A percentile compares a stretch with the other conserved stretches of the same genome.
Evolutionary conservation across 441 rosid genomes (phyloP).

Genomic region (Pelargonium australe): DNA sequence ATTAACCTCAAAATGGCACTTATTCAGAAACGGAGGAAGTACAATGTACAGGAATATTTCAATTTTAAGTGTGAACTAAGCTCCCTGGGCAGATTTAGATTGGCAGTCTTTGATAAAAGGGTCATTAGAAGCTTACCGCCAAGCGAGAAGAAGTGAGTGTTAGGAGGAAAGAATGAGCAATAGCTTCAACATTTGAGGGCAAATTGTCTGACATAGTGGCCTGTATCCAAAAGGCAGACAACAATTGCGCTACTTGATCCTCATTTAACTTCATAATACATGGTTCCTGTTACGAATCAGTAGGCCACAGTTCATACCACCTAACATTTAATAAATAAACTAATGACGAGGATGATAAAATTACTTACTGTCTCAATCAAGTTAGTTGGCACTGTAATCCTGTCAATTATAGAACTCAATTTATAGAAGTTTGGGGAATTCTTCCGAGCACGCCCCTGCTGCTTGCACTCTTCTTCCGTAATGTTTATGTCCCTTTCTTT

Average conservation of each 20-base stretch:
- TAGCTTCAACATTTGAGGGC: conserved; percentile 87
- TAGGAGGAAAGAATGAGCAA: conserved; percentile 72
- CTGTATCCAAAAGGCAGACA: conserved; percentile 93
- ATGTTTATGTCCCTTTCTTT: conserved; percentile 35
- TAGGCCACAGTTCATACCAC: conserved; percentile 1
- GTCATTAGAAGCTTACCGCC: conserved; percentile 33
- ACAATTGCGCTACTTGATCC: conserved; percentile 81
- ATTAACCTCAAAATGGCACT: no score
- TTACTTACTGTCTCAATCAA: conserved; percentile 45
- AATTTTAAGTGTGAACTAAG: not conserved
- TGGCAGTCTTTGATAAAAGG: not conserved
- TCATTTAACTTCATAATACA: conserved; percentile 65
- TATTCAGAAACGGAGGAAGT: no score
- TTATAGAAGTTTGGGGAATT: conserved; percentile 61
- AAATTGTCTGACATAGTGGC: conserved; percentile 63
- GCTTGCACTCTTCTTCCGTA: conserved; percentile 49
- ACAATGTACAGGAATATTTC: not conserved
- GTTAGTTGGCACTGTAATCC: conserved; percentile 39
- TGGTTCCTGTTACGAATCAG: conserved; percentile 53
- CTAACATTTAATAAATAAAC: conserved; percentile 1
- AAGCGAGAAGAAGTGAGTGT: conserved; percentile 64
- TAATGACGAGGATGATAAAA: conserved; percentile 11
- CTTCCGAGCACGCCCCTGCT: conserved; percentile 42
- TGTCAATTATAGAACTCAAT: conserved; percentile 68
- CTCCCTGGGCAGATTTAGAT: not conserved